phyloP scores from a whole-genome alignment of 305 asterid species.

The Fraxinus floribunda region DNA sequence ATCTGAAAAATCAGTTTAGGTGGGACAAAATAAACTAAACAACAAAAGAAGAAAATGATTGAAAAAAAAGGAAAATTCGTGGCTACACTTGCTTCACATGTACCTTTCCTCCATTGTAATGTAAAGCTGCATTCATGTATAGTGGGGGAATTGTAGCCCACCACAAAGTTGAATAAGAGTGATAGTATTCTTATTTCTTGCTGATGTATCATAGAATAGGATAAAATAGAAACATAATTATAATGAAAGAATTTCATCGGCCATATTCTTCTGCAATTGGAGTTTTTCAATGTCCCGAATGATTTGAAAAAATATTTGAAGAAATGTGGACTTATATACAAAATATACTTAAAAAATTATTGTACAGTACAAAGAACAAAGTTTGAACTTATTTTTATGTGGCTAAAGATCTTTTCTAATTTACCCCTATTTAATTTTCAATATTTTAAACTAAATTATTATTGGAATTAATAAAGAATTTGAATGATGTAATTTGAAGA shows the following conservation, averaged over 20 bases:
- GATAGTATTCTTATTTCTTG: not conserved
- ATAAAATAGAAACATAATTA: not conserved
- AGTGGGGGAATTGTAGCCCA: conserved; percentile 22
- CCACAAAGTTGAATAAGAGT: not conserved
- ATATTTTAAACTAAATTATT: too few relatives aligned
- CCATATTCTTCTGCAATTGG: not conserved
- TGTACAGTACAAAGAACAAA: too few relatives aligned
- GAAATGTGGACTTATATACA: not conserved
- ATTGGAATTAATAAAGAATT: too few relatives aligned
- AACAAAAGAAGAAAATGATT: conserved; percentile 21
- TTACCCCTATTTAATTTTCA: too few relatives aligned
- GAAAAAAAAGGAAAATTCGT: conserved; percentile 14
- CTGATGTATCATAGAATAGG: not conserved
- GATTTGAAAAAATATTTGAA: not conserved
- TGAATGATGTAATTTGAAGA: too few relatives aligned
- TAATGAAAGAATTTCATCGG: not conserved
- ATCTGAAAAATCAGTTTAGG: not conserved
- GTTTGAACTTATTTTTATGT: too few relatives aligned
- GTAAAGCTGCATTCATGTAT: conserved; percentile 24
- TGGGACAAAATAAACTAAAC: conserved; percentile 6
- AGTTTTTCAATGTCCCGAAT: conserved; percentile 3
- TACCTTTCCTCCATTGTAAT: conserved; percentile 13
- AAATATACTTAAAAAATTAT: too few relatives aligned
- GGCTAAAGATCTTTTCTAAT: too few relatives aligned
- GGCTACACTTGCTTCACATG: not conserved